Evolutionary conservation across 345 rosid species (phyloP), one percentile per base, ranked within the genome.

Genomic region (Chamaenerion angustifolium): DNA sequence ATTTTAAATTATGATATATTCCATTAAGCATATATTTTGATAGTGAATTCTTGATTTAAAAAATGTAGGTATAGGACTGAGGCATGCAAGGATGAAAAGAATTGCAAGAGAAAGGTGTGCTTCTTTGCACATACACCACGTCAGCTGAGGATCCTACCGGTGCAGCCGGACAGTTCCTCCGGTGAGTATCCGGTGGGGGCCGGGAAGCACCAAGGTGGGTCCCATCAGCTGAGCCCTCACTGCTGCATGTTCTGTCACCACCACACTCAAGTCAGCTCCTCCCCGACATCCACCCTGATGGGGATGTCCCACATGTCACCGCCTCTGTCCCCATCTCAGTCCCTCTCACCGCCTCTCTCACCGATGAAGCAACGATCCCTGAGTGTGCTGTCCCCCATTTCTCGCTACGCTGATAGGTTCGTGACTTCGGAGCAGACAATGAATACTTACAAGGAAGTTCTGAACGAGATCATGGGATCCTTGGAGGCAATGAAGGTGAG

Each of bases 221-320:
- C 46, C 42, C 63, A 44, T 18, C 59, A 51, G 16, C 35, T 56
- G 18, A 65, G 31, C 44, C 40, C 53, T 31, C 76, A 58, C 43
- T 80, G 89, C 56, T 85, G 97, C 71, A 18, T 74, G 60, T 65
- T 66, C 44, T 76, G 95, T 45, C 81, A 66, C 45, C 74, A 92
- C 48, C 79, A 66, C 10, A 52, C 78, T 0, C 23, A 18, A n/a
- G 42, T 62, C 16, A 57, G 59, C 42, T 73, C 82, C 3, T 86
- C 98, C 27, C 98, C 94, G 0, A 86, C 86, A 0, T 86, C 94
- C 31, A 90, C 95, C 55, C 61, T 90, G 4, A 45, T 83, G 58
- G 80, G 84, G 23, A 42, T 70, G 52, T 75, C 83, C 19, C 76
- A 71, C 63, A 19, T 80, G 23, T 77, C 97, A 12, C 74, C 78